Conservation (phyloP, 75 land plant genomes). For the Sequoiadendron giganteum region DNA sequence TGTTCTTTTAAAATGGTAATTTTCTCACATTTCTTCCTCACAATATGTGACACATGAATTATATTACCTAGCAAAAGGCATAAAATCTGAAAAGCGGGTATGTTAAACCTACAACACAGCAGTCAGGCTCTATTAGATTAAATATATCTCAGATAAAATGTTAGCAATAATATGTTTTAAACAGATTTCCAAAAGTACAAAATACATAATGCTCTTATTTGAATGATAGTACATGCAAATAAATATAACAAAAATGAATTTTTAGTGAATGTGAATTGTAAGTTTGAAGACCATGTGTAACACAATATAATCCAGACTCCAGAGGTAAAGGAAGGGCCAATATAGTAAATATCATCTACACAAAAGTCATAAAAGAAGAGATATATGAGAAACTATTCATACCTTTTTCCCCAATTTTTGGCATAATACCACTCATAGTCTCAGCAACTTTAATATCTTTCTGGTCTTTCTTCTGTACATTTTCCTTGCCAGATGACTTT, state of each 20-base stretch:
- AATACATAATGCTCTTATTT: neutral
- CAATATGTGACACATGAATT: neutral
- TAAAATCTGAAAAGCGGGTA: neutral
- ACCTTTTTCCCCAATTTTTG: slow-evolving; percentile 33
- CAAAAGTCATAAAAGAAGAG: neutral
- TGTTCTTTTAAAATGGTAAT: neutral
- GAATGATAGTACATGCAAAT: neutral
- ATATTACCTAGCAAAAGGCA: neutral
- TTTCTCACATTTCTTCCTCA: neutral
- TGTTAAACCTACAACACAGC: neutral
- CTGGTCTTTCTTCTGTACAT: slow-evolving; percentile 21
- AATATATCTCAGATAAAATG: neutral
- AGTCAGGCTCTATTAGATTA: neutral
- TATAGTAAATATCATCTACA: neutral
- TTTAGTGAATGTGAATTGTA: neutral
- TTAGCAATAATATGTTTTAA: neutral
- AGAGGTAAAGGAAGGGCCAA: neutral
- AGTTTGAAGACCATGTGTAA: neutral
- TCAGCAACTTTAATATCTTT: slow-evolving; percentile 19
- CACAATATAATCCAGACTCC: neutral
- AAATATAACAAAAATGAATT: neutral
- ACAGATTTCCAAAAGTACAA: neutral
- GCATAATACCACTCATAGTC: slow-evolving; percentile 16
- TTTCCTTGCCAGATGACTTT: slow-evolving; percentile 21
- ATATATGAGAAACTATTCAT: slow-evolving; percentile 5